phyloP scores from a whole-genome alignment of 2,329 filamentous ascomycete genomes.

The Diplodia sapinea region DNA sequence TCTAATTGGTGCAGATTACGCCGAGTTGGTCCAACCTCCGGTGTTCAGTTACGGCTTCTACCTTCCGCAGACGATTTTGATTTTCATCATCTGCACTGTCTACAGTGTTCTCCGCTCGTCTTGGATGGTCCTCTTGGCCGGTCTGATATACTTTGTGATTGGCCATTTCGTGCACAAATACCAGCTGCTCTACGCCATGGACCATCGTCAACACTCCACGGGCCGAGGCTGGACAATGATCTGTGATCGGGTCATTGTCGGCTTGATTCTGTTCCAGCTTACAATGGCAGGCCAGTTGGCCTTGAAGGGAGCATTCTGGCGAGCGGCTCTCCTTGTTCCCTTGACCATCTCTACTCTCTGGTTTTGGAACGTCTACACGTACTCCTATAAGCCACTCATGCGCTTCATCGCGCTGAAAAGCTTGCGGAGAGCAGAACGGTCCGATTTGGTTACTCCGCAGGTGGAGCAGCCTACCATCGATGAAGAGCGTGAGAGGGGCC shows the following conservation, averaged over 20 bases:
- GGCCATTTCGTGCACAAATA: constrained; percentile 96
- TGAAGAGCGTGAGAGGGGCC: constrained; percentile 71
- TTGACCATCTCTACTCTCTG: constrained; percentile 81
- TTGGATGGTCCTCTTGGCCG: constrained; percentile 80
- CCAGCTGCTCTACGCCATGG: constrained; percentile 97
- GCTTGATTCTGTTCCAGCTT: constrained; percentile 85
- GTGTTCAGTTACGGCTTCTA: constrained; percentile 96
- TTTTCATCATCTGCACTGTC: constrained; percentile 94
- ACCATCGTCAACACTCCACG: constrained; percentile 91
- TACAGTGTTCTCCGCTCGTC: constrained; percentile 86
- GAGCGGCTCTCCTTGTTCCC: constrained; percentile 75
- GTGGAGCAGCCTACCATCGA: constrained; percentile 65
- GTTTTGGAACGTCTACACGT: constrained; percentile 83
- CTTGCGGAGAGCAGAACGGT: constrained; percentile 68
- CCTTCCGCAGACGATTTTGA: constrained; percentile 86
- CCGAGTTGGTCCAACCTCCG: constrained; percentile 79
- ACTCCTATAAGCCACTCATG: constrained; percentile 85
- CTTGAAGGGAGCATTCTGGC: constrained; percentile 72
- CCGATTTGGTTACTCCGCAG: constrained; percentile 48
- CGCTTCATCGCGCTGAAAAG: constrained; percentile 90
- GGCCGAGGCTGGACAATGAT: constrained; percentile 97
- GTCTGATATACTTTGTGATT: constrained; percentile 80
- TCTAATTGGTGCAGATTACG: constrained; percentile 64
- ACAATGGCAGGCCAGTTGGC: constrained; percentile 89
- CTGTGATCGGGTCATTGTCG: constrained; percentile 86